These are phyloP conservation scores for Pascua sp. DNA, from an alignment of 1,284 basidiomycete species.

Conservation along the genomic window DNA sequence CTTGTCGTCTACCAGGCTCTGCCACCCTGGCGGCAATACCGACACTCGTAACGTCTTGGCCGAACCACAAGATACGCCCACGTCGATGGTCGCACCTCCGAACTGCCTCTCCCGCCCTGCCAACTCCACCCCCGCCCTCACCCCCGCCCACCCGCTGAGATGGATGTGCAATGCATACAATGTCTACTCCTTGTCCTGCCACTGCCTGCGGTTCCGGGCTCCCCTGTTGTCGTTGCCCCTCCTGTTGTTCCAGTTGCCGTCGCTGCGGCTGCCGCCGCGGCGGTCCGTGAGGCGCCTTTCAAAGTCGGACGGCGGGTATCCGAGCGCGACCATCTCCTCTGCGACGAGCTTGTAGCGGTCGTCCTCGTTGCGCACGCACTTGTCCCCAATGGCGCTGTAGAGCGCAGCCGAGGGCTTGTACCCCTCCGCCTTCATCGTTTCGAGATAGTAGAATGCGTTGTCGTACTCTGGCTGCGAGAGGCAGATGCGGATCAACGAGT, in stretches of 20 bases:
- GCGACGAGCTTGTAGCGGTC: conserved; percentile 62
- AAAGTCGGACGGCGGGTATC: conserved; percentile 41
- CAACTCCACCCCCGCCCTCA: too few relatives aligned
- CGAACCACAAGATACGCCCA: too few relatives aligned
- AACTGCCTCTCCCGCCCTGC: too few relatives aligned
- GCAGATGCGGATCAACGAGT: conserved; percentile 64
- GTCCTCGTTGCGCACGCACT: conserved; percentile 61
- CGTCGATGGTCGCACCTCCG: too few relatives aligned
- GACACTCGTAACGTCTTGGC: too few relatives aligned
- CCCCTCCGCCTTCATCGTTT: conserved; percentile 71
- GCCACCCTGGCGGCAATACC: too few relatives aligned
- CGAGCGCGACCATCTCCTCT: conserved; percentile 64
- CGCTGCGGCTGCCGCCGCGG: background rate
- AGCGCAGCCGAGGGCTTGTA: conserved; percentile 57
- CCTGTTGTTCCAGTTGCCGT: background rate
- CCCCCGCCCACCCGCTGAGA: too few relatives aligned
- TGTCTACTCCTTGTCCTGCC: background rate
- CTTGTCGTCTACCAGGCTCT: too few relatives aligned
- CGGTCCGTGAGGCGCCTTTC: background rate
- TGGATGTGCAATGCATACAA: too few relatives aligned
- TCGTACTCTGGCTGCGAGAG: conserved; percentile 70
- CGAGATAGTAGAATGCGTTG: conserved; percentile 80
- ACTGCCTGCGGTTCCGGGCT: background rate
- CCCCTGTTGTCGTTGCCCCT: background rate
- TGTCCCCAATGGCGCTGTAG: conserved; percentile 63